Evolutionary conservation across 495 filamentous ascomycete genomes (phyloP).

Genomic region (Pyrenopolyporus hunteri): DNA sequence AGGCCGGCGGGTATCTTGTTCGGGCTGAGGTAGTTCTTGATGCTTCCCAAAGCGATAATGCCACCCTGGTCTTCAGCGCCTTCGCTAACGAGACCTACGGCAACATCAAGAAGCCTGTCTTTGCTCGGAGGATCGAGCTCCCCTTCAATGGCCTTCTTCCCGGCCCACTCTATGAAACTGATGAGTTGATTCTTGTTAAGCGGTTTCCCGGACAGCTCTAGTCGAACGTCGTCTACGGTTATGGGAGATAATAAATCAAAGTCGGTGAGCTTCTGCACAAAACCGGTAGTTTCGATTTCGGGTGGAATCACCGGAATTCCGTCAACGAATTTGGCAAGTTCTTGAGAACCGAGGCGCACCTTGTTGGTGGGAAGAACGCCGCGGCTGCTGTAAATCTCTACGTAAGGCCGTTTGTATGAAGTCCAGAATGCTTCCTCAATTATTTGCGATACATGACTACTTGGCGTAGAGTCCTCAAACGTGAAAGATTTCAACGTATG

Average conservation of each 20-base stretch:
- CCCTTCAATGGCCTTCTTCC: constrained; percentile 65
- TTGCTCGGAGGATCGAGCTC: constrained; percentile 70
- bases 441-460: constrained; percentile 73
- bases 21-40: constrained; percentile 74
- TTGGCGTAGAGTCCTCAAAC: constrained; percentile 87
- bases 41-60: constrained; percentile 75
- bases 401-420: constrained; percentile 75
- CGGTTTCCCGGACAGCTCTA: constrained; percentile 78
- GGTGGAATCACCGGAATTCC: constrained; percentile 88
- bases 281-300: constrained; percentile 67
- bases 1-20: constrained; percentile 79
- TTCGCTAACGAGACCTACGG: constrained; percentile 78
- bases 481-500: constrained; percentile 83
- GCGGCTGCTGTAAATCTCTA: constrained; percentile 85
- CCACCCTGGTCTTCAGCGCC: constrained; percentile 61
- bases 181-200: constrained; percentile 74
- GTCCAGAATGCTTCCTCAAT: constrained; percentile 97
- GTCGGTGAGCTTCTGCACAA: constrained; percentile 77
- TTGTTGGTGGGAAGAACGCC: constrained; percentile 79
- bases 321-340: constrained; percentile 82
- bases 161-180: constrained; percentile 84
- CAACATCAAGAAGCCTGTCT: constrained; percentile 72
- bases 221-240: constrained; percentile 81
- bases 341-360: constrained; percentile 79
- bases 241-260: constrained; percentile 83